A percentile compares a stretch with the other conserved stretches of the same genome.
These are phyloP conservation scores for Astrephomene gubernaculifera DNA, from an alignment of 139 green algal genomes.

Conservation along the genomic window DNA sequence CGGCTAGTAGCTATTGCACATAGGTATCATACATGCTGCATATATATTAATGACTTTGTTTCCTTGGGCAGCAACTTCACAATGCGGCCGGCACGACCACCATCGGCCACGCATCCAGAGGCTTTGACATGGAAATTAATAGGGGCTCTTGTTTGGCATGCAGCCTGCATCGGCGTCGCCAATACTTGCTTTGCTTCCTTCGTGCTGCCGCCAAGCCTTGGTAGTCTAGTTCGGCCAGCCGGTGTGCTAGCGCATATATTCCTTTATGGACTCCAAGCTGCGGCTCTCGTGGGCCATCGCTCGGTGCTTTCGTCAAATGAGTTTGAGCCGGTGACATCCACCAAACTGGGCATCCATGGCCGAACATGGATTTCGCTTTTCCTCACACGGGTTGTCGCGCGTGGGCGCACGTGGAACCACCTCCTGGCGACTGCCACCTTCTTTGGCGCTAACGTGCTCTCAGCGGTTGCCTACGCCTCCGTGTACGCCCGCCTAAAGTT, in stretches of 20 bases:
- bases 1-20: no score
- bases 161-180: not conserved
- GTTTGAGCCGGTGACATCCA: slow-evolving; percentile 30
- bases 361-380: slow-evolving; percentile 41
- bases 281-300: slow-evolving; percentile 30
- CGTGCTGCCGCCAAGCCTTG: not conserved
- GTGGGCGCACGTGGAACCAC: slow-evolving; percentile 3
- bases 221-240: not conserved
- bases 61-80: no score
- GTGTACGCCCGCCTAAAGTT: slow-evolving; percentile 30
- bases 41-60: no score
- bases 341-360: slow-evolving; percentile 28
- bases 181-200: slow-evolving; percentile 14
- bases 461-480: not conserved
- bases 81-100: not conserved
- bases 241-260: not conserved
- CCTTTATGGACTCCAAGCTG: slow-evolving; percentile 31
- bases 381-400: slow-evolving; percentile 28
- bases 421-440: not conserved
- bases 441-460: slow-evolving; percentile 16
- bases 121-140: slow-evolving; percentile 15
- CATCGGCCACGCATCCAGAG: not conserved
- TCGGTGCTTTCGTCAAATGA: slow-evolving; percentile 31
- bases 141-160: slow-evolving; percentile 13
- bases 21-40: no score